Conservation (phyloP, 2,329 filamentous ascomycete genomes). For the Zymoseptoria brevis region DNA sequence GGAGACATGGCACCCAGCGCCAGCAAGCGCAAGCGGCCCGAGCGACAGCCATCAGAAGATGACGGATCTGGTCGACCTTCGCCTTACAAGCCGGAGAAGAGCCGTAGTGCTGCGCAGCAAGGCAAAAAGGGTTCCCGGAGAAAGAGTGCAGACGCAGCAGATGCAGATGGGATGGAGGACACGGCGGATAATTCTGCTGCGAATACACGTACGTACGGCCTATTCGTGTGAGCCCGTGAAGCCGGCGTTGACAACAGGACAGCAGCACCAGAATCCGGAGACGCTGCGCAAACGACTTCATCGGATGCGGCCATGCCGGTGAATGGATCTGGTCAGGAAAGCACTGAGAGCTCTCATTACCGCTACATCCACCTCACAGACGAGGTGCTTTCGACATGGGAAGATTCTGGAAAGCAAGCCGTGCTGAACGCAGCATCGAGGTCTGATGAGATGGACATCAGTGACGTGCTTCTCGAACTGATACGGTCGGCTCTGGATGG, state of each 20-base stretch:
- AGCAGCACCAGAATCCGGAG: constrained; percentile 1
- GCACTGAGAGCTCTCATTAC: constrained; percentile 38
- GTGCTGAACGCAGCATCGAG: constrained; percentile 58
- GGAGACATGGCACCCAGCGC: constrained; percentile 24
- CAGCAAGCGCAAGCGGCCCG: constrained; percentile 50
- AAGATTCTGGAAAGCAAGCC: constrained; percentile 55
- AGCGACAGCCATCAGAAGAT: constrained; percentile 39
- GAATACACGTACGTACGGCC: constrained; percentile 6
- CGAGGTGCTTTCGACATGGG: constrained; percentile 60
- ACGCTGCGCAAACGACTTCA: constrained; percentile 8
- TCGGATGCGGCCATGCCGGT: constrained; percentile 6
- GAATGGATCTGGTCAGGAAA: constrained; percentile 8
- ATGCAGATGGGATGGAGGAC: constrained; percentile 7
- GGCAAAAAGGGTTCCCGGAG: constrained; percentile 35
- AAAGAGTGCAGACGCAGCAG: constrained; percentile 9
- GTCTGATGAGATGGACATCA: constrained; percentile 60
- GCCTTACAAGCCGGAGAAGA: constrained; percentile 43
- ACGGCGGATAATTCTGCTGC: constrained; percentile 4
- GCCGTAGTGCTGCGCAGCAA: constrained; percentile 34
- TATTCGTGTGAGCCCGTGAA: neutral
- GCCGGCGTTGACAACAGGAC: constrained; percentile 2
- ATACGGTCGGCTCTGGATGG: constrained; percentile 65
- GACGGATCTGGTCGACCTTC: constrained; percentile 38
- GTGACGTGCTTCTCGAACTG: constrained; percentile 75
- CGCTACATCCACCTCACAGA: constrained; percentile 71